Evolutionary conservation across 352 stramenopile genomes (phyloP).

Genomic region (Globisporangium nagaii): DNA sequence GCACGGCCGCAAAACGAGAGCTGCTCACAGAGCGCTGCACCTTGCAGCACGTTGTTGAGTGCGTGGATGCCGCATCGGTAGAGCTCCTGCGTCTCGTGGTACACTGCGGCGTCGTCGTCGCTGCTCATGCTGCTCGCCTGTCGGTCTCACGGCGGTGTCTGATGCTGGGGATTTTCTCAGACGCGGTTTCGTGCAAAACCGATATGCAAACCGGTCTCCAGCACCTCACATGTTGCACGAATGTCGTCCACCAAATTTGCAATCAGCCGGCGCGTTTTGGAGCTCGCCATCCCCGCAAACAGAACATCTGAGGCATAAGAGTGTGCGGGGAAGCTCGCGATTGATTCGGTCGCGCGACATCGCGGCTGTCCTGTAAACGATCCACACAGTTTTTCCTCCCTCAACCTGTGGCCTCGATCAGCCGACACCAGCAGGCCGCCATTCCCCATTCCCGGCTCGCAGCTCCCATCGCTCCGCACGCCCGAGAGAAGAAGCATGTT

Average conservation of each 20-base stretch:
- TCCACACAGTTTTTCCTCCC: not conserved
- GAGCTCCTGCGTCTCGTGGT: conserved; percentile 70
- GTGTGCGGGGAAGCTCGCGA: not conserved
- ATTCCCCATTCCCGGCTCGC: not conserved
- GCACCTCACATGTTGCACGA: no score
- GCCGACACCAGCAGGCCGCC: no score
- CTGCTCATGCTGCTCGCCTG: no score
- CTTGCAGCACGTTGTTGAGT: conserved; percentile 78
- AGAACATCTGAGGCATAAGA: no score
- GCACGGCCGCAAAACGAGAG: not conserved
- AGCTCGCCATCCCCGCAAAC: no score
- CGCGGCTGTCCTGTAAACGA: not conserved
- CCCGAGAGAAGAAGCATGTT: conserved; percentile 50
- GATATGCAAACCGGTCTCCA: no score
- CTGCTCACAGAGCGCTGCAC: conserved; percentile 11
- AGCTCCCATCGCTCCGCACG: conserved; percentile 1
- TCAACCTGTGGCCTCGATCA: conserved; percentile 10
- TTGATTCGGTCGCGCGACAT: not conserved
- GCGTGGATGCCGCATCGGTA: conserved; percentile 76
- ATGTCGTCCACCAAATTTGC: no score
- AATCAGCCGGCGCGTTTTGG: no score
- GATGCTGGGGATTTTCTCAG: no score
- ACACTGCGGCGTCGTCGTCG: conserved; percentile 16
- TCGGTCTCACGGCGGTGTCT: no score
- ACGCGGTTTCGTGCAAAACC: no score